These are phyloP conservation scores for Hymenoscyphus scutula DNA, from an alignment of 2,329 filamentous ascomycete species.

Conservation along the genomic window DNA sequence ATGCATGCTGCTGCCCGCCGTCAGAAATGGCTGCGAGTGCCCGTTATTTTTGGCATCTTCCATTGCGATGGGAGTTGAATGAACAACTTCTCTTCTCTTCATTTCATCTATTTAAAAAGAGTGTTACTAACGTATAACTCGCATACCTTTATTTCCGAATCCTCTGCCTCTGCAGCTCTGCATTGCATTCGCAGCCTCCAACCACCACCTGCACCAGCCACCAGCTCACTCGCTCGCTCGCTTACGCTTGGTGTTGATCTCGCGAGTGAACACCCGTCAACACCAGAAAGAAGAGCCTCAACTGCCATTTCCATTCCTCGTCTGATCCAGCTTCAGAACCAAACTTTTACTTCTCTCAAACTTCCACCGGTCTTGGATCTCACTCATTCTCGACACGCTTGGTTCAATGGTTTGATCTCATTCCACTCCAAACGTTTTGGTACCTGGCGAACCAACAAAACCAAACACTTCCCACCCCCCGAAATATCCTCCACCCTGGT, in stretches of 20 bases:
- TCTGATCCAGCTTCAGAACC: neutral
- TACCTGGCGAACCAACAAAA: neutral
- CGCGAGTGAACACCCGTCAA: neutral
- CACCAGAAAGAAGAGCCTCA: neutral
- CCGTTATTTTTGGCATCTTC: slow-evolving; percentile 5
- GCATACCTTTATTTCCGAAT: neutral
- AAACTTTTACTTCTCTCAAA: neutral
- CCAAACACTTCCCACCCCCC: neutral
- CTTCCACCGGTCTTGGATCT: no score
- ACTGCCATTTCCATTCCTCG: no score
- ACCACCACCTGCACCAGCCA: no score
- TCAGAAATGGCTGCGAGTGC: neutral
- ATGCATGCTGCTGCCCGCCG: neutral
- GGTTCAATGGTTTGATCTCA: neutral
- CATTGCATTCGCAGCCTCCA: neutral
- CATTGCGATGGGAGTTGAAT: neutral
- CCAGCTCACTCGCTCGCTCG: slow-evolving; percentile 3
- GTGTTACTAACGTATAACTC: neutral
- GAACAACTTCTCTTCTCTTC: neutral
- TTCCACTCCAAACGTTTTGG: neutral
- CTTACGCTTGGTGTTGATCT: neutral
- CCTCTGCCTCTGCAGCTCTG: neutral
- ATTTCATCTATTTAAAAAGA: neutral
- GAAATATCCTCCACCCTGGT: neutral
- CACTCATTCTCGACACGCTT: neutral